phyloP scores from a whole-genome alignment of 352 stramenopile species.

The Peronospora belbahrii region DNA sequence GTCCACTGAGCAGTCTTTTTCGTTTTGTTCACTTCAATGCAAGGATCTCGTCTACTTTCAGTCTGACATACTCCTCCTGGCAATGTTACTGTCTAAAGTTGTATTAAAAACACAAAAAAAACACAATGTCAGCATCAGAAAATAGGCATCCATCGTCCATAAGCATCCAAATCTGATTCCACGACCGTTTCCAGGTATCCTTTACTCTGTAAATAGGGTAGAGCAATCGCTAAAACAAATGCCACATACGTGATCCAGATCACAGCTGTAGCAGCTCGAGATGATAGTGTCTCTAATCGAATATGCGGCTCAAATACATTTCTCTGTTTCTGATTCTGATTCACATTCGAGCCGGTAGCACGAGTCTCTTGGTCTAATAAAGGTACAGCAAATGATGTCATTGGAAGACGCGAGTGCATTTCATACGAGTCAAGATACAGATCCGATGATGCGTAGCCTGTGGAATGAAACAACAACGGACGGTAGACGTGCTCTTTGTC shows the following conservation, averaged over 20 bases:
- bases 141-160: neutral
- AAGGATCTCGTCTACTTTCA: conserved; percentile 27
- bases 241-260: conserved; percentile 71
- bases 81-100: conserved; percentile 42
- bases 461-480: conserved; percentile 71
- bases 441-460: conserved; percentile 73
- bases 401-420: conserved; percentile 56
- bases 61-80: conserved; percentile 45
- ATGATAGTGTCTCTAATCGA: conserved; percentile 74
- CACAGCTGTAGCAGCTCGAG: conserved; percentile 57
- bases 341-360: conserved; percentile 7
- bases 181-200: conserved; percentile 59
- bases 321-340: conserved; percentile 21
- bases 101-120: neutral
- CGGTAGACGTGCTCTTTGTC: conserved; percentile 57
- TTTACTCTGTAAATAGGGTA: conserved; percentile 73
- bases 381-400: conserved; percentile 20
- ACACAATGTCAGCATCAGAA: conserved; percentile 7
- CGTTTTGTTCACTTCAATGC: conserved; percentile 56
- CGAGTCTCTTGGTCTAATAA: conserved; percentile 11
- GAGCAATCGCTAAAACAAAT: conserved; percentile 55
- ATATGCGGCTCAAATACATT: conserved; percentile 46
- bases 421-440: conserved; percentile 74
- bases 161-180: conserved; percentile 1
- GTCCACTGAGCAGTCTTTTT: conserved; percentile 48